A percentile compares a stretch with the other conserved stretches of the same genome.
These are phyloP conservation scores for Chalciporus sphaerocephalus DNA, from an alignment of 768 basidiomycete genomes.

Conservation along the genomic window DNA sequence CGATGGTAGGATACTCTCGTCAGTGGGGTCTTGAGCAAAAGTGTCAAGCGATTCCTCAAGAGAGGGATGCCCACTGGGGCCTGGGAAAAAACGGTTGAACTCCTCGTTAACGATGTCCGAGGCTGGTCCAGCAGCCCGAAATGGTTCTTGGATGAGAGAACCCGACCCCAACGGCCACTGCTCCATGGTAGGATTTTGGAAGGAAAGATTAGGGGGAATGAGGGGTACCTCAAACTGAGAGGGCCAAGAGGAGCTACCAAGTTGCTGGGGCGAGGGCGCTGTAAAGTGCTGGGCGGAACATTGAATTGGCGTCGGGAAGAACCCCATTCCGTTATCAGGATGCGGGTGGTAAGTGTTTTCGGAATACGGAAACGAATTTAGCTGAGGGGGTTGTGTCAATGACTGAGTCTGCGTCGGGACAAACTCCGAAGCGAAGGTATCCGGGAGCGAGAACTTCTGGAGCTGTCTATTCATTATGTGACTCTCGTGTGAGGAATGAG, in stretches of 20 bases:
- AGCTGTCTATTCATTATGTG: slow-evolving; percentile 2
- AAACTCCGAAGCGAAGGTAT: slow-evolving; percentile 8
- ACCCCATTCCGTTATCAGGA: not conserved
- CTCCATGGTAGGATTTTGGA: slow-evolving; percentile 1
- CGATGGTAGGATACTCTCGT: slow-evolving; percentile 4
- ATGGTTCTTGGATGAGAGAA: not conserved
- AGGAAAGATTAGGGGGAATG: not conserved
- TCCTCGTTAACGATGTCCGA: not conserved
- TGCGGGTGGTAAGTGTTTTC: not conserved
- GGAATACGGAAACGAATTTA: not conserved
- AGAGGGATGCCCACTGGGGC: not conserved
- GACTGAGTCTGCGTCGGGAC: slow-evolving; percentile 1
- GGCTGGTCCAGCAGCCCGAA: not conserved
- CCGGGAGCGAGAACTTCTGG: not conserved
- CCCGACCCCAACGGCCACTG: slow-evolving; percentile 3
- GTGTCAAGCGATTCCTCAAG: not conserved
- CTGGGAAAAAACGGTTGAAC: slow-evolving; percentile 4
- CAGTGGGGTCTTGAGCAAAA: not conserved
- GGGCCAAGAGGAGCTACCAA: not conserved
- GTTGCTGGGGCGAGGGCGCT: slow-evolving; percentile 2
- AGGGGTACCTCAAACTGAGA: not conserved
- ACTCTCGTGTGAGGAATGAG: slow-evolving; percentile 1
- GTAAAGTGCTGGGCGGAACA: slow-evolving; percentile 2
- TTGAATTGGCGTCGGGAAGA: not conserved
- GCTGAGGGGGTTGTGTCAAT: not conserved